Conservation (phyloP, 257 asterid species). For the Salvia miltiorrhiza region DNA sequence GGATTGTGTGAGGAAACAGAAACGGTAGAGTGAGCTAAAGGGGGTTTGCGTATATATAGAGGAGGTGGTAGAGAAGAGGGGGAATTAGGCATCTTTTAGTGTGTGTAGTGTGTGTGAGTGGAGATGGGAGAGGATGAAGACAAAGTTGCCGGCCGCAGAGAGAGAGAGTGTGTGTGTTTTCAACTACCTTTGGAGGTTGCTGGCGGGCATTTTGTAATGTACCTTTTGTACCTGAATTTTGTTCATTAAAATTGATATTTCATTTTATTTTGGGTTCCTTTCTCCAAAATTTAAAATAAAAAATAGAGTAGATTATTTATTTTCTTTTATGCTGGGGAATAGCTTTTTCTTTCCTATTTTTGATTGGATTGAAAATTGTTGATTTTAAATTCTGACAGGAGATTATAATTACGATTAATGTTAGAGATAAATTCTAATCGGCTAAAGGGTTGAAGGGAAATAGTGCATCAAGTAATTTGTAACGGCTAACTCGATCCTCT, state of each 20-base stretch:
- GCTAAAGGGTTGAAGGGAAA: too few species aligned
- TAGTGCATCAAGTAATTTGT: too few species aligned
- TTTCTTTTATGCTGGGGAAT: too few species aligned
- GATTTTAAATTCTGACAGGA: too few species aligned
- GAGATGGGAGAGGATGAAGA: constrained; percentile 11
- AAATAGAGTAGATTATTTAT: too few species aligned
- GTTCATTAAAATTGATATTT: too few species aligned
- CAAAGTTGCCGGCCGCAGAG: constrained; percentile 36
- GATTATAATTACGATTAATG: too few species aligned
- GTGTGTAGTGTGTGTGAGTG: constrained; percentile 2
- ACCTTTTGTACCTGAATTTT: background rate
- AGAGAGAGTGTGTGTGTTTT: constrained; percentile 4
- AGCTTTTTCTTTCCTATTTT: background rate
- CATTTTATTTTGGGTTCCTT: too few species aligned
- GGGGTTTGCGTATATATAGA: constrained; percentile 14
- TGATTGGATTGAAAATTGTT: too few species aligned
- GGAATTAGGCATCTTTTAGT: constrained; percentile 9
- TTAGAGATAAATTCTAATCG: too few species aligned
- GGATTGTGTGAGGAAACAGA: constrained; percentile 15
- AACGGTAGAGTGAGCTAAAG: constrained; percentile 9
- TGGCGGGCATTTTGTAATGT: constrained; percentile 12
- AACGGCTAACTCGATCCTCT: too few species aligned
- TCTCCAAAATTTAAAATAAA: too few species aligned
- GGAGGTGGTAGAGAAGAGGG: background rate
- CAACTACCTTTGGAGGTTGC: background rate